Evolutionary conservation across 495 filamentous ascomycete species (phyloP).

Genomic region (Cryomyces antarcticus): DNA sequence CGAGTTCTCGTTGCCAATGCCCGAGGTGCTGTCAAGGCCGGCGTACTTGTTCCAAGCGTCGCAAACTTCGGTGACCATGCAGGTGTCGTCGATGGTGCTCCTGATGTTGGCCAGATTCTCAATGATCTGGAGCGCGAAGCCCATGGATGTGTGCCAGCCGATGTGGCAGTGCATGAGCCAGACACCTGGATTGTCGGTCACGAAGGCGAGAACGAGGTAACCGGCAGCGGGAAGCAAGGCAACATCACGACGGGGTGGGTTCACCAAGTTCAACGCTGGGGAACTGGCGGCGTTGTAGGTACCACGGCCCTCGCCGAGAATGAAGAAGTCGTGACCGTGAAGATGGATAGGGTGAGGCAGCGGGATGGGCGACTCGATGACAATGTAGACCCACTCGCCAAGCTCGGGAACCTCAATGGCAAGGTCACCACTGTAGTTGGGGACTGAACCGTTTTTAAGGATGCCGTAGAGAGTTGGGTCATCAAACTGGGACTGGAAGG

Average conservation of each 20-base stretch:
- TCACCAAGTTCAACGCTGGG: constrained; percentile 8
- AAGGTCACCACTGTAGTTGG: constrained; percentile 11
- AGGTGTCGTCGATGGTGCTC: constrained; percentile 3
- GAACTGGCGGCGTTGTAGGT: constrained; percentile 1
- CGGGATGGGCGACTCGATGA: constrained; percentile 14
- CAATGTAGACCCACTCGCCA: constrained; percentile 18
- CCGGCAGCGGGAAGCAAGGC: constrained; percentile 10
- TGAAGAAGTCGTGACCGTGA: constrained; percentile 16
- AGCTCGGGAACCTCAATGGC: constrained; percentile 14
- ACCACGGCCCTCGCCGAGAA: constrained; percentile 9
- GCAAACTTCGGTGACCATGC: constrained; percentile 9
- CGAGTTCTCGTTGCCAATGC: too few species aligned
- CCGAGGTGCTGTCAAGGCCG: neutral
- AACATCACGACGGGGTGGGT: constrained; percentile 15
- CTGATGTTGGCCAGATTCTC: constrained; percentile 12
- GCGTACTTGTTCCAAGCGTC: constrained; percentile 7
- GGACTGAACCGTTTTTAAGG: constrained; percentile 9
- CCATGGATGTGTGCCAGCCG: constrained; percentile 11
- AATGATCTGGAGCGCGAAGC: constrained; percentile 18
- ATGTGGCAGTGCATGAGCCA: constrained; percentile 19
- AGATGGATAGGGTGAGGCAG: constrained; percentile 16
- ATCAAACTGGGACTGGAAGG: constrained; percentile 14
- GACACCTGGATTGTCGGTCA: constrained; percentile 15
- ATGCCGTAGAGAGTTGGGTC: constrained; percentile 15
- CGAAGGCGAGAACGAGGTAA: constrained; percentile 14